These are phyloP conservation scores for Eucalyptus decipiens DNA, from an alignment of 345 rosid genomes.

Conservation along the genomic window DNA sequence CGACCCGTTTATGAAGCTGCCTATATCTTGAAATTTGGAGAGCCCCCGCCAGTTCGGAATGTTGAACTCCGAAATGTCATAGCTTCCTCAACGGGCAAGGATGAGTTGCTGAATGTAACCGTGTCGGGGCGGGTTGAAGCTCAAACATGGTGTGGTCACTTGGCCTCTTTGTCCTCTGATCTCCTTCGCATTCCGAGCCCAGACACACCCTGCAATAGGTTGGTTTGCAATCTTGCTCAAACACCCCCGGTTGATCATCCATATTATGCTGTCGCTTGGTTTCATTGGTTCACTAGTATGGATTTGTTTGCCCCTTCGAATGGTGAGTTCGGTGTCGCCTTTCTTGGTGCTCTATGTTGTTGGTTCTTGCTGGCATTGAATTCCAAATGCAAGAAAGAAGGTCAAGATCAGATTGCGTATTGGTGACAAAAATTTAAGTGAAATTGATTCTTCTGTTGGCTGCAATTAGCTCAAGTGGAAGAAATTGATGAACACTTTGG, in stretches of 20 bases:
- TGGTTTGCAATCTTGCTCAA: neutral
- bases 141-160: conserved; percentile 62
- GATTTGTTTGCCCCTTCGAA: neutral
- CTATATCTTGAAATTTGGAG: conserved; percentile 73
- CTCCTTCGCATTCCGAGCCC: conserved; percentile 50
- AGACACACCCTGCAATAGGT: conserved; percentile 63
- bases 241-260: too few species aligned
- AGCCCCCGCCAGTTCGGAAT: conserved; percentile 48
- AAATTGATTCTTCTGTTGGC: neutral
- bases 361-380: neutral
- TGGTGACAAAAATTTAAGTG: neutral
- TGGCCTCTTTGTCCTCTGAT: conserved; percentile 49
- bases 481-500: neutral
- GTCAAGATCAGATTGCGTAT: neutral
- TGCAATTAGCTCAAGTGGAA: neutral
- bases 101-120: conserved; percentile 33
- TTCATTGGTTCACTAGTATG: neutral
- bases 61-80: neutral
- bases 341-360: neutral
- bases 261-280: neutral
- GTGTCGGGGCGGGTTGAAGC: conserved; percentile 95
- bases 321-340: neutral
- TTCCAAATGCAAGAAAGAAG: neutral
- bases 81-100: conserved; percentile 7
- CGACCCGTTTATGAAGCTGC: conserved; percentile 56